Base-by-base conservation (phyloP, 345 rosid genomes). In the Litchi chinensis region DNA sequence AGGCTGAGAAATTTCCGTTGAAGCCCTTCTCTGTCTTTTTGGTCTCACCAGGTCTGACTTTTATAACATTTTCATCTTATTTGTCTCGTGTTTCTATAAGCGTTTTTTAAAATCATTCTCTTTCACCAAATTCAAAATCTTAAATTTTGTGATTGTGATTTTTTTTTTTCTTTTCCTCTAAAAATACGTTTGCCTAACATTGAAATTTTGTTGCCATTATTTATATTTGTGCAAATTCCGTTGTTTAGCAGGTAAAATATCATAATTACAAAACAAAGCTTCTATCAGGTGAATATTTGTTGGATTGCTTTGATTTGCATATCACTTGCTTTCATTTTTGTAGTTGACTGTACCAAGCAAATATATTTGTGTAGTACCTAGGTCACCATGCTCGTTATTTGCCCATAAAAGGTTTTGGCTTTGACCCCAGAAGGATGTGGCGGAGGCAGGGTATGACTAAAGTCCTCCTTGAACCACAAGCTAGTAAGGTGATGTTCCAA, bases 261-360 rank as follows among this genome's bases (percentile, higher is more conserved):
- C 64, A 72, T 72, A 9, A 10, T 74, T 64, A 26, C 26, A 43
- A 26, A 48, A 10, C 32, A 9, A 15, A 65, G 44, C n/a, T 32
- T 18, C 28, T 65, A 19, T 65, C 63, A 1, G 78, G 78, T 65
- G 62, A 75, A 75, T 4, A 10, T 50, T 41, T 65, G 26, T 24
- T 74, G 9, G 13, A 21, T 59, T 22, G 22, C 54, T 22, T 60
- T 41, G 68, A 24, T 22, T 39, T 13, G 22, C 22, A 59, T 19
- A 16, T 19, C 10, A 26, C 26, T 18, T 7, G 6, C 43, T 40
- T 12, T 8, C 2, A 12, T 43, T 9, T 13, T 43, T 60, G 57
- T 5, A 22, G 7, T 71, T 1, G 1, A 28, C 4, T 10, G n/a
- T 16, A 32, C 2, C 37, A 3, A 1, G 37, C 2, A 3, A 32